A percentile compares a stretch with the other conserved stretches of the same genome.
phyloP scores from a whole-genome alignment of 192 early-diverging fungal species.

The Rhizoclosmatium sp. region DNA sequence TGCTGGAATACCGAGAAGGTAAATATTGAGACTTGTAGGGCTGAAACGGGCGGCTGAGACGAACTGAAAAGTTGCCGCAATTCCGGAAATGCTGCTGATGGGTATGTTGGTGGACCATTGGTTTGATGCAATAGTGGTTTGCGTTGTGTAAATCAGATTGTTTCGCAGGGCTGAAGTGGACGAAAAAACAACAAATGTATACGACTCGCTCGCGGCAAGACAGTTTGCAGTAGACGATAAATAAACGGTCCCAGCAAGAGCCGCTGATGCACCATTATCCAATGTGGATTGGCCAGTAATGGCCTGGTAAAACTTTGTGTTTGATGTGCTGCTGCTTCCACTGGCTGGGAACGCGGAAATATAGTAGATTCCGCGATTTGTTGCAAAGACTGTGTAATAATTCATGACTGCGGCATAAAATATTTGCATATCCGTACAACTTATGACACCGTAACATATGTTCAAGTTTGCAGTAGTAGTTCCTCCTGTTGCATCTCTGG shows the following conservation, averaged over 20 bases:
- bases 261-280: neutral
- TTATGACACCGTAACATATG: constrained; percentile 2
- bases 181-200: constrained; percentile 11
- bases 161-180: neutral
- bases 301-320: neutral
- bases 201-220: neutral
- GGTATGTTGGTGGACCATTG: constrained; percentile 10
- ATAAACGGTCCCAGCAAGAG: neutral
- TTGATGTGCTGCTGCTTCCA: neutral
- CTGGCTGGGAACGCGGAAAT: neutral
- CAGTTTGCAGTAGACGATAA: constrained; percentile 6
- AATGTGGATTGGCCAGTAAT: constrained; percentile 19
- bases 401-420: constrained; percentile 2
- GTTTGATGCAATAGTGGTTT: neutral
- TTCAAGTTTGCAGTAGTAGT: too few relatives aligned
- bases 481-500: constrained; percentile 2
- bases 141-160: constrained; percentile 31
- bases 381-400: constrained; percentile 5
- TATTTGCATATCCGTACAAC: constrained; percentile 6
- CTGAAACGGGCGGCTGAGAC: neutral
- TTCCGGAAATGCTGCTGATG: constrained; percentile 2
- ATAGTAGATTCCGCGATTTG: constrained; percentile 27
- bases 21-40: constrained; percentile 3
- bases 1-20: constrained; percentile 19
- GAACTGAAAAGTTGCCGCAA: neutral